Percentiles rank a stretch among this genome's conserved stretches.
These are phyloP conservation scores for Podospora bellae-mahoneyi DNA, from an alignment of 495 filamentous ascomycete genomes.

Conservation along the genomic window DNA sequence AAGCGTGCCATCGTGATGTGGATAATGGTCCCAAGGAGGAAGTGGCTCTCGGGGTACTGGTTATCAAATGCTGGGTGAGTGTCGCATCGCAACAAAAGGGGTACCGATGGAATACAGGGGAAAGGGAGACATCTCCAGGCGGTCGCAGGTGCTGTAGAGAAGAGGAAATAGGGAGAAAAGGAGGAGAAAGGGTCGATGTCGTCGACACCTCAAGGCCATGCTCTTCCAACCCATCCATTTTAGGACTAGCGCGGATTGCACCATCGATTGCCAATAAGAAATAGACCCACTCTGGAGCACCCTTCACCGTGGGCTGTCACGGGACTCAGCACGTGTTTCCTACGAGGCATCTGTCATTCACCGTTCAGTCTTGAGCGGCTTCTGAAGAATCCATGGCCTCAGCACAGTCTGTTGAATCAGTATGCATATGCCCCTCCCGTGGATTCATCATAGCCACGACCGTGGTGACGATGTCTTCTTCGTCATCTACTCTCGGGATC, in stretches of 20 bases:
- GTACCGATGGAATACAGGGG: slow-evolving; percentile 9
- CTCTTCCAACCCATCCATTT: slow-evolving; percentile 19
- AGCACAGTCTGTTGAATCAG: too few species aligned
- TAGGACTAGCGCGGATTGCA: slow-evolving; percentile 37
- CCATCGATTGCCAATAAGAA: slow-evolving; percentile 29
- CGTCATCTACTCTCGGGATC: too few species aligned
- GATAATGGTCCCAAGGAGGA: not conserved
- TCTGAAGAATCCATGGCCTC: too few species aligned
- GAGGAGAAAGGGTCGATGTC: slow-evolving; percentile 23
- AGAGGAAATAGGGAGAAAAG: slow-evolving; percentile 7
- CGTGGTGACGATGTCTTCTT: too few species aligned
- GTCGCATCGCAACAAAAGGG: slow-evolving; percentile 4
- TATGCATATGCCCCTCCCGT: too few species aligned
- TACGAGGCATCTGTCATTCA: not conserved
- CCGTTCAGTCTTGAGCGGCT: too few species aligned
- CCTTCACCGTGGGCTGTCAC: not conserved
- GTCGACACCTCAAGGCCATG: slow-evolving; percentile 20
- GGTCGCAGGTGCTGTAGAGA: not conserved
- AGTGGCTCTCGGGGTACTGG: not conserved
- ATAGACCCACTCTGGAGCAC: not conserved
- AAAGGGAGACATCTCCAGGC: not conserved
- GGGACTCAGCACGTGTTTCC: slow-evolving; percentile 1
- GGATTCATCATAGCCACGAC: too few species aligned
- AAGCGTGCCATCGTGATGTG: not conserved
- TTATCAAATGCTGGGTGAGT: not conserved